These are phyloP conservation scores for Pythium sukuiense DNA, from an alignment of 352 stramenopile genomes.

Conservation along the genomic window DNA sequence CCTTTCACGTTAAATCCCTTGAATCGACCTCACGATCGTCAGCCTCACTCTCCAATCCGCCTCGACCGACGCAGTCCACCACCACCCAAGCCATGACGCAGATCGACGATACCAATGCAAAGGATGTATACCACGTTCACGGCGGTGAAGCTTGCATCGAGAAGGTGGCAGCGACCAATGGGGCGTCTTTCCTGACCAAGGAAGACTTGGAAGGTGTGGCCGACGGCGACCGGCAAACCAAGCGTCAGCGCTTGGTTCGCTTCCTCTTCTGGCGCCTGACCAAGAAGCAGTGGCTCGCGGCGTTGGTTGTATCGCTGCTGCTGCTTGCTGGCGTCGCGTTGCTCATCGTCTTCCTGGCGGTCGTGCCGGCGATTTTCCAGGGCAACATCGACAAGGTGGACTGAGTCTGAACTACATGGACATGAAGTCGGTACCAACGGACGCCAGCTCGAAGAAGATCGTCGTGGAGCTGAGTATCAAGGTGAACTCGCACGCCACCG, in stretches of 20 bases:
- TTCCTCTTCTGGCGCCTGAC: slow-evolving; percentile 60
- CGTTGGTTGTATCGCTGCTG: slow-evolving; percentile 45
- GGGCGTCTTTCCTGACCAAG: background rate
- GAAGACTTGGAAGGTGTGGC: background rate
- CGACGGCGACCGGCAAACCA: background rate
- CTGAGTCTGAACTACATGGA: slow-evolving; percentile 66
- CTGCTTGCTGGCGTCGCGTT: slow-evolving; percentile 41
- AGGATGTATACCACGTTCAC: background rate
- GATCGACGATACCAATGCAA: background rate
- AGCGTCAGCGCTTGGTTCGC: slow-evolving; percentile 22
- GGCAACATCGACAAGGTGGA: slow-evolving; percentile 53
- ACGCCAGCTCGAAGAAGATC: slow-evolving; percentile 28
- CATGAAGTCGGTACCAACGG: slow-evolving; percentile 40
- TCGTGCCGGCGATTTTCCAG: slow-evolving; percentile 58
- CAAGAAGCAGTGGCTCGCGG: slow-evolving; percentile 48
- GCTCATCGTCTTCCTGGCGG: slow-evolving; percentile 56
- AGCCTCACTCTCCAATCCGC: background rate
- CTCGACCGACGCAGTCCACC: background rate
- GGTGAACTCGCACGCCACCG: slow-evolving; percentile 44
- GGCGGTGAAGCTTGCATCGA: too few species aligned
- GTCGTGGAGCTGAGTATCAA: slow-evolving; percentile 54
- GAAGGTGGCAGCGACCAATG: too few species aligned
- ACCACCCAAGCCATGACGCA: background rate
- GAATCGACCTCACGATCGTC: too few species aligned
- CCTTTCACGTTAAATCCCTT: too few species aligned